A percentile compares a stretch with the other conserved stretches of the same genome.
Evolutionary conservation across 2,329 filamentous ascomycete species (phyloP).

Genomic region (Xylaria sp.): DNA sequence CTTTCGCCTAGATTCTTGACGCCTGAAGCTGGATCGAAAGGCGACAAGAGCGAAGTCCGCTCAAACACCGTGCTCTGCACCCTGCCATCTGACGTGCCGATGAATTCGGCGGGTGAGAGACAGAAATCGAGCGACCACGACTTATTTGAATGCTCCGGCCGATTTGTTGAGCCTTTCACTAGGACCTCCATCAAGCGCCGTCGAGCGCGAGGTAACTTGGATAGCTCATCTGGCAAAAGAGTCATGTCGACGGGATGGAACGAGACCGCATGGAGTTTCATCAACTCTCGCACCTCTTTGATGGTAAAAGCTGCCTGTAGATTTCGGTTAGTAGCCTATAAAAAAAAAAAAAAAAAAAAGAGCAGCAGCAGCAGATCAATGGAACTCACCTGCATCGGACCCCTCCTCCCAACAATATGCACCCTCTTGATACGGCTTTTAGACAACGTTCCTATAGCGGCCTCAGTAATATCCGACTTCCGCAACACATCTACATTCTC

Average conservation of each 20-base stretch:
- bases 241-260: slow-evolving; percentile 76
- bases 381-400: slow-evolving; percentile 79
- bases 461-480: slow-evolving; percentile 88
- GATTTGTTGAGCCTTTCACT: slow-evolving; percentile 73
- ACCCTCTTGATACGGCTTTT: slow-evolving; percentile 82
- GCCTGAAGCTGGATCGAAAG: slow-evolving; percentile 63
- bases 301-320: slow-evolving; percentile 88
- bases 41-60: slow-evolving; percentile 66
- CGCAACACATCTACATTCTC: slow-evolving; percentile 77
- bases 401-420: slow-evolving; percentile 87
- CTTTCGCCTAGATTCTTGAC: slow-evolving; percentile 62
- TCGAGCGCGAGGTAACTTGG: slow-evolving; percentile 77
- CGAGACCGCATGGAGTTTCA: slow-evolving; percentile 77
- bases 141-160: slow-evolving; percentile 63
- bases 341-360: too few species aligned
- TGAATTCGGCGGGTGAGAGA: slow-evolving; percentile 79
- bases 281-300: slow-evolving; percentile 90
- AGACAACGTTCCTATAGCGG: slow-evolving; percentile 79
- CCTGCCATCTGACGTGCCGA: slow-evolving; percentile 58
- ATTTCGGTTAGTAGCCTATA: slow-evolving; percentile 19
- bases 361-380: not conserved
- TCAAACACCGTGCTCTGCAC: slow-evolving; percentile 77
- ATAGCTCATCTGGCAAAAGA: slow-evolving; percentile 74
- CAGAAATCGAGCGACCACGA: slow-evolving; percentile 90
- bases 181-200: slow-evolving; percentile 85